phyloP scores from a whole-genome alignment of 2,329 filamentous ascomycete species.

The Epichloe glyceriae region DNA sequence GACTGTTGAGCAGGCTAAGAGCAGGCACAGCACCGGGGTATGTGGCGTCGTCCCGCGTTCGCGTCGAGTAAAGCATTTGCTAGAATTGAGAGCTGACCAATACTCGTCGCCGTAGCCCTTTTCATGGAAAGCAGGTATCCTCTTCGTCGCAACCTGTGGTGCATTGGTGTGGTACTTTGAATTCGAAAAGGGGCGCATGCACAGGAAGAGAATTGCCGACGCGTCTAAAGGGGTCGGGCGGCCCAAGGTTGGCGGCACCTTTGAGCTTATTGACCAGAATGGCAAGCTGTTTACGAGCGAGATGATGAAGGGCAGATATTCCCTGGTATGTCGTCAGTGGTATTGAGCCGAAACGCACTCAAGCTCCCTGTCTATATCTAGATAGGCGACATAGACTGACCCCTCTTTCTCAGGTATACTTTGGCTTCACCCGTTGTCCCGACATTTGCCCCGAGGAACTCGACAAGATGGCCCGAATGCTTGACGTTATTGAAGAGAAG shows the following conservation, averaged over 20 bases:
- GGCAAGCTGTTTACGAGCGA: slow-evolving; percentile 65
- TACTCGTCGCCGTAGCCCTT: slow-evolving; percentile 52
- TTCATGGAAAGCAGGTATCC: slow-evolving; percentile 76
- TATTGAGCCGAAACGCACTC: neutral
- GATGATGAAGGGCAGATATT: slow-evolving; percentile 78
- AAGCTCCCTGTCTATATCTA: too few relatives aligned
- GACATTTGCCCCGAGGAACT: slow-evolving; percentile 98
- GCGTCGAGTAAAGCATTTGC: neutral
- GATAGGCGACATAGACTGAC: neutral
- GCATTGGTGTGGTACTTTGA: slow-evolving; percentile 85
- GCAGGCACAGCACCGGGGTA: slow-evolving; percentile 43
- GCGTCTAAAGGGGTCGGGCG: slow-evolving; percentile 84
- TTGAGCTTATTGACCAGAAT: slow-evolving; percentile 70
- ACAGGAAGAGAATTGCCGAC: slow-evolving; percentile 77
- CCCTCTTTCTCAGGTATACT: slow-evolving; percentile 58
- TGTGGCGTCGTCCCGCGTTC: slow-evolving; percentile 9
- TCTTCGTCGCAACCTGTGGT: slow-evolving; percentile 70
- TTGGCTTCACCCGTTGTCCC: slow-evolving; percentile 95
- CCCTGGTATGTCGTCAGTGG: slow-evolving; percentile 42
- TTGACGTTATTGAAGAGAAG: slow-evolving; percentile 54
- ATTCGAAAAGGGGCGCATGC: slow-evolving; percentile 81
- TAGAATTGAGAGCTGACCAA: slow-evolving; percentile 13
- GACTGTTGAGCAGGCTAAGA: slow-evolving; percentile 47
- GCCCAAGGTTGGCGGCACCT: slow-evolving; percentile 85
- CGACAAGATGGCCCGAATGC: slow-evolving; percentile 97